phyloP scores from a whole-genome alignment of 108 stramenopile species.

The Pseudonitzschia delicatissima region DNA sequence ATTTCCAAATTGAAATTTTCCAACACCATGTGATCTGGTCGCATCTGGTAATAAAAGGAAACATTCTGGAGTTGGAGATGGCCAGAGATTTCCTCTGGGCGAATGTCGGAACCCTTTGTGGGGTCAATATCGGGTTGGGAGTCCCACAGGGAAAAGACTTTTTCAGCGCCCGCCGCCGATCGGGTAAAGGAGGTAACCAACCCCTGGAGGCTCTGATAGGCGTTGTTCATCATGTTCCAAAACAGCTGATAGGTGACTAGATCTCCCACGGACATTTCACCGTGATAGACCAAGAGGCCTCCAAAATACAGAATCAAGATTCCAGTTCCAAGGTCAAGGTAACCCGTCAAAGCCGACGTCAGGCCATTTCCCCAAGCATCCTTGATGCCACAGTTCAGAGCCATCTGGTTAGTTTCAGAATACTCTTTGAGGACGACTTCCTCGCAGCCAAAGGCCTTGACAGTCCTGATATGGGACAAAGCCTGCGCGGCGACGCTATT shows the following conservation, averaged over 20 bases:
- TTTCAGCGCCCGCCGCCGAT: constrained; percentile 50
- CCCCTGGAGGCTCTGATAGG: constrained; percentile 37
- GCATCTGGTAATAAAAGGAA: constrained; percentile 83
- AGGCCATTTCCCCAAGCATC: constrained; percentile 28
- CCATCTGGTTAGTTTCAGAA: constrained; percentile 26
- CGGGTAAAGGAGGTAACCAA: constrained; percentile 39
- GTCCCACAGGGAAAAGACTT: constrained; percentile 57
- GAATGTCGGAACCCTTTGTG: constrained; percentile 14
- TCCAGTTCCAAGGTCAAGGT: constrained; percentile 19
- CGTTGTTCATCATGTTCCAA: constrained; percentile 42
- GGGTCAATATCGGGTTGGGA: constrained; percentile 34
- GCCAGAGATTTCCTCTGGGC: constrained; percentile 23
- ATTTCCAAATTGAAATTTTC: constrained; percentile 41
- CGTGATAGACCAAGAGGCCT: constrained; percentile 46
- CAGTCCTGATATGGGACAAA: constrained; percentile 49
- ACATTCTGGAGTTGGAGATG: constrained; percentile 58
- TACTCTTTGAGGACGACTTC: constrained; percentile 33
- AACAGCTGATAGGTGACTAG: constrained; percentile 63
- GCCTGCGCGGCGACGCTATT: constrained; percentile 53
- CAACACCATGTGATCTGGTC: constrained; percentile 46
- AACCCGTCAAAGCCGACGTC: constrained; percentile 21
- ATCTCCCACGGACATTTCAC: constrained; percentile 45
- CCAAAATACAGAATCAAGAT: constrained; percentile 54
- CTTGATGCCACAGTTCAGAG: constrained; percentile 21
- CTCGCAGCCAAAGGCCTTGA: constrained; percentile 54